Evolutionary conservation across 208 protist genomes (phyloP).

Genomic region (Spongospora subterranea): DNA sequence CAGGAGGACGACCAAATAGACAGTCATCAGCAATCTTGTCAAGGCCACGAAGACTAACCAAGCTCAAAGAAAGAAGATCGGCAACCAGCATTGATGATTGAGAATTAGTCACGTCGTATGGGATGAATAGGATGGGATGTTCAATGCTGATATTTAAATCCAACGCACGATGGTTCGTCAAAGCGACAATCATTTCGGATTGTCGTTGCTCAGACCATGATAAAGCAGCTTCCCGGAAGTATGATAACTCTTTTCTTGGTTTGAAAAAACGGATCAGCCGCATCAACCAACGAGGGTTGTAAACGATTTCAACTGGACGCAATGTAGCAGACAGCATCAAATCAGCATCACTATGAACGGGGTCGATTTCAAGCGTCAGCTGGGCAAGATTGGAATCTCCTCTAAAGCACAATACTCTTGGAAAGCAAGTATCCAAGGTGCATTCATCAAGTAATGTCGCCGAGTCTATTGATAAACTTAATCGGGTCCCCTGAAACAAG

Average conservation of each 20-base stretch:
- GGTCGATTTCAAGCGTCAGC: not conserved
- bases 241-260: not conserved
- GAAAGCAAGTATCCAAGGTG: not conserved
- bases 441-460: slow-evolving; percentile 15
- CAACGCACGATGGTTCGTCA: slow-evolving; percentile 20
- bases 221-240: slow-evolving; percentile 10
- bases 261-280: not conserved
- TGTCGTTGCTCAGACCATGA: slow-evolving; percentile 44
- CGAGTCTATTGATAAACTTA: not conserved
- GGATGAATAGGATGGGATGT: slow-evolving; percentile 50
- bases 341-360: slow-evolving; percentile 34
- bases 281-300: not conserved
- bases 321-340: not conserved
- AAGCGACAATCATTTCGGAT: slow-evolving; percentile 33
- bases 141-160: not conserved
- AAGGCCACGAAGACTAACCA: slow-evolving; percentile 21
- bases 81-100: not conserved
- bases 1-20: slow-evolving; percentile 25
- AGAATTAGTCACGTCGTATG: not conserved
- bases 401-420: not conserved
- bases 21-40: slow-evolving; percentile 22
- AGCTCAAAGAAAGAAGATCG: not conserved
- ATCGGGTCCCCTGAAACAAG: slow-evolving; percentile 34
- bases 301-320: slow-evolving; percentile 17
- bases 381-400: not conserved